A percentile compares a stretch with the other conserved stretches of the same genome.
These are phyloP conservation scores for Blastomyces gilchristii DNA, from an alignment of 2,329 filamentous ascomycete genomes.

Conservation along the genomic window DNA sequence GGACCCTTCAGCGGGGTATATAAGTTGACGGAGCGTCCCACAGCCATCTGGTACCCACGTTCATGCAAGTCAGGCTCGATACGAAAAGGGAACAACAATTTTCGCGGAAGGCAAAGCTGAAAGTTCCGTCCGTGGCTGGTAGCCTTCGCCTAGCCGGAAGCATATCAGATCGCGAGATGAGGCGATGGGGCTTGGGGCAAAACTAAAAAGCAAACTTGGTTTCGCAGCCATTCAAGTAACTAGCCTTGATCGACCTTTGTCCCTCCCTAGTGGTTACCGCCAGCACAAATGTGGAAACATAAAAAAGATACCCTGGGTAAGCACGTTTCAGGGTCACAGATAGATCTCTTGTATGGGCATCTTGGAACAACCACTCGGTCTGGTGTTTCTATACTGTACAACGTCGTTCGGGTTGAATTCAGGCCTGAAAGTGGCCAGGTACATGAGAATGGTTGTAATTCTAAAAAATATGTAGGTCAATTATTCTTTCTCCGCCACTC, in stretches of 20 bases:
- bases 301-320: not conserved
- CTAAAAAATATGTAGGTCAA: not conserved
- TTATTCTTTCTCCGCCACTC: not conserved
- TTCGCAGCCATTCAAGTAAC: not conserved
- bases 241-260: not conserved
- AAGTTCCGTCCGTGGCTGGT: conserved; percentile 2
- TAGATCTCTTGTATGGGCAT: not conserved
- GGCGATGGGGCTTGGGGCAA: conserved; percentile 4
- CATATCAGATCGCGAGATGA: conserved; percentile 7
- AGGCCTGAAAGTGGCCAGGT: not conserved
- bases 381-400: not conserved
- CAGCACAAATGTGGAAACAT: not conserved
- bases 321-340: not conserved
- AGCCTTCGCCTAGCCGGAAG: conserved; percentile 1
- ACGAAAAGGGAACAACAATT: conserved; percentile 3
- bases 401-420: not conserved
- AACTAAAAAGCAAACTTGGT: not conserved
- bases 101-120: conserved; percentile 1
- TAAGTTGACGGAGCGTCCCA: not conserved
- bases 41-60: not conserved
- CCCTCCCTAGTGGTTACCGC: not conserved
- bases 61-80: conserved; percentile 1
- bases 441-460: not conserved
- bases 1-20: not conserved
- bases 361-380: not conserved